Base-by-base conservation (phyloP, 2,329 filamentous ascomycete species). In the Trichoderma hamatum region DNA sequence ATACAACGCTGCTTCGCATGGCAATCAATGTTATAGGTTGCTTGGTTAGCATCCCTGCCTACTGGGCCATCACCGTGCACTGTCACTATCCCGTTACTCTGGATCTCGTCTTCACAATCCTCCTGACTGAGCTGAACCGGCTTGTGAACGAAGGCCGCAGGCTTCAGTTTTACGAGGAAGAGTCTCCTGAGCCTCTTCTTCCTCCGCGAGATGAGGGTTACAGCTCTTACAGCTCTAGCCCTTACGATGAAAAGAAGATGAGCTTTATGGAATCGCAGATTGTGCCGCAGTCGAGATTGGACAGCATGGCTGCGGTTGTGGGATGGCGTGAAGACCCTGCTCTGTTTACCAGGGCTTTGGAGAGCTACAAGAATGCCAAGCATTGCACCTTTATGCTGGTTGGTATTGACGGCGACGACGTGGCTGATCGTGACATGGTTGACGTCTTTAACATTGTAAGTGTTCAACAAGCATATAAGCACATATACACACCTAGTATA, bases 281-380 rank as follows among this genome's bases (percentile, higher is more conserved):
- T 16, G 56, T 62, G 19, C 60, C 71, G 6, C 66, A 61, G 24
- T 28, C 71, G 7, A 63, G 63, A 14, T 7, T 75, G 13, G 73
- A 75, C 28, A 70, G 58, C 24, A 71, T 75, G 54, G 73, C 73
- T n/a, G 72, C 73, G 2, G 71, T 75, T 19, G 74, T 75, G 26
- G 74, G 74, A 9, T 75, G 73, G 72, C 70, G 74, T 13, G 74
- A 75, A 21, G 73, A 75, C 30, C 74, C 73, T 2, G 65, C 56
- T 1, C 56, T 75, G n/a, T 75, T 74, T 46, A 72, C 69, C 0
- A 59, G 70, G 4, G 74, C 74, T 5, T 32, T 75, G 30, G 70
- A 75, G 67, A 75, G 74, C 34, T 75, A 75, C 69, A 70, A 70
- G 36, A 51, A 30, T 9, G 68, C 73, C 1, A 70, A 39, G 51